phyloP scores from a whole-genome alignment of 805 yeast species.

The Grigorovia transvaalensis region DNA sequence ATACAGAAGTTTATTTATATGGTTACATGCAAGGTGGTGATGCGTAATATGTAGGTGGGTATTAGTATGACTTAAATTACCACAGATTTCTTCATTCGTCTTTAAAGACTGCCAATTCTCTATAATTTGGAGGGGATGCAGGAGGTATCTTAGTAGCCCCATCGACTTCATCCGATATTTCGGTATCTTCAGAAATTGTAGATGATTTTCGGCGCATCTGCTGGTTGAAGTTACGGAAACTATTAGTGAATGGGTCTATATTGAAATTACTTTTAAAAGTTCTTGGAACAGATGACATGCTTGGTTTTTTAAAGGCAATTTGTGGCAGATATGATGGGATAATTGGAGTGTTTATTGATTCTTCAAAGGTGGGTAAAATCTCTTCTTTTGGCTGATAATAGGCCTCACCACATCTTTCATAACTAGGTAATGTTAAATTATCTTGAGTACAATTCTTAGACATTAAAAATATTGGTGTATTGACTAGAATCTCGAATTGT shows the following conservation, averaged over 20 bases:
- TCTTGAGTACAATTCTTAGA: conserved; percentile 33
- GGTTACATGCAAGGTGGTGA: background rate
- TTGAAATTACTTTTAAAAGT: background rate
- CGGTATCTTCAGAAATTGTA: background rate
- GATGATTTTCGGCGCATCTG: background rate
- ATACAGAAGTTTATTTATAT: too few species aligned
- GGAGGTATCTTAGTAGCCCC: background rate
- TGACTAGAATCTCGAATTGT: conserved; percentile 73
- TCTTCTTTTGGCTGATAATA: conserved; percentile 2
- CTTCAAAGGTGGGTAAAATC: conserved; percentile 51
- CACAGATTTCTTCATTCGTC: background rate
- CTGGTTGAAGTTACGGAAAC: background rate
- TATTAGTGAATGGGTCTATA: conserved; percentile 1
- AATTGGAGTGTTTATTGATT: conserved; percentile 42
- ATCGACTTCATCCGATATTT: background rate
- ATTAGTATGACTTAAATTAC: background rate
- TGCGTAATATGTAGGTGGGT: background rate
- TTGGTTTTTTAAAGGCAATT: conserved; percentile 11
- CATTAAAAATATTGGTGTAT: conserved; percentile 57
- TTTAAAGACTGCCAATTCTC: background rate
- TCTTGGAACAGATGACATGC: background rate
- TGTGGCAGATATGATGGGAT: conserved; percentile 28
- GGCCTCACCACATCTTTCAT: conserved; percentile 10
- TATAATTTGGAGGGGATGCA: background rate
- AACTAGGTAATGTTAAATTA: conserved; percentile 32